Conservation (phyloP, 2,329 filamentous ascomycete species). For the Alternaria ethzedia region DNA sequence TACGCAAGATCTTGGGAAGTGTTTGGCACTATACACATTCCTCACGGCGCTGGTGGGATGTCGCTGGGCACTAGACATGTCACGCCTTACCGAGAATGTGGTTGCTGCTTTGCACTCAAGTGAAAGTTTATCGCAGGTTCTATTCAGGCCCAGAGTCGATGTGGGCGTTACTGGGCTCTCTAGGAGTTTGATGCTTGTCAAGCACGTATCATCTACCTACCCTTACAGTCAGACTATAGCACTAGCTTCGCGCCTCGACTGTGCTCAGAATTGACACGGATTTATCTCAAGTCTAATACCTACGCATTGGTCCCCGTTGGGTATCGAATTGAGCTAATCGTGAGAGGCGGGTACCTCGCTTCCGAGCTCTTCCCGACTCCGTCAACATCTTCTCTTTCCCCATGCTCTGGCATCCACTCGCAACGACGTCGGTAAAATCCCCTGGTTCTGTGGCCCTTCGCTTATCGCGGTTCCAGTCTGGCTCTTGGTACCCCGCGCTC, state of each 20-base stretch:
- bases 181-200: not conserved
- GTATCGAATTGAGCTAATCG: not conserved
- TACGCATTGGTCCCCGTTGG: not conserved
- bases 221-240: not conserved
- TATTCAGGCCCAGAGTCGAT: not conserved
- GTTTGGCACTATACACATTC: not conserved
- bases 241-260: not conserved
- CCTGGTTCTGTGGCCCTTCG: constrained; percentile 1
- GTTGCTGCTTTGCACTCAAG: not conserved
- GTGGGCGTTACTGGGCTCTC: not conserved
- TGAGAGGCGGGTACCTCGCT: not conserved
- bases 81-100: not conserved
- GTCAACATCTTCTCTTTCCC: not conserved
- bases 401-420: not conserved
- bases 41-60: not conserved
- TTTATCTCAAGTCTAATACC: not conserved
- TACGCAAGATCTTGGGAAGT: not conserved
- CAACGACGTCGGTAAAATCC: not conserved
- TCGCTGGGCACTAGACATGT: not conserved
- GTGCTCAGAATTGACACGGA: not conserved
- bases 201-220: not conserved
- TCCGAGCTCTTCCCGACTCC: not conserved
- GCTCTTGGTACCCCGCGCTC: constrained; percentile 5
- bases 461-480: constrained; percentile 2
- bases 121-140: not conserved